Conservation (phyloP, 2,329 filamentous ascomycete species). For the Cercospora sp. region DNA sequence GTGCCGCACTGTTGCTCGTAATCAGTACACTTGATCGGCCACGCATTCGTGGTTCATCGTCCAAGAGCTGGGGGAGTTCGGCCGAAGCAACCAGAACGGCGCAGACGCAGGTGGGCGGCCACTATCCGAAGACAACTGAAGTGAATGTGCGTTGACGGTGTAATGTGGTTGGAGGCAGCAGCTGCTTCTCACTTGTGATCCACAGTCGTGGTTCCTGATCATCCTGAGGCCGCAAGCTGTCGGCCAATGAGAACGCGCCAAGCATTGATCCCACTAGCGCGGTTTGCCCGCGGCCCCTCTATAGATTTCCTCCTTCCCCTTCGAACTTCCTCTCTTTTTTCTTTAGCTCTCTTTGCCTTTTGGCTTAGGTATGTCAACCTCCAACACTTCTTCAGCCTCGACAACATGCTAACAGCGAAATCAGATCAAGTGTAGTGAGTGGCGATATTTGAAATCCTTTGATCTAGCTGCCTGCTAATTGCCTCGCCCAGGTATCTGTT, state of each 20-base stretch:
- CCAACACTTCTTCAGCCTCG: not conserved
- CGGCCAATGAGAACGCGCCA: not conserved
- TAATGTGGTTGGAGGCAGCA: not conserved
- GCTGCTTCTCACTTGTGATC: not conserved
- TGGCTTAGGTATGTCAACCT: constrained; percentile 12
- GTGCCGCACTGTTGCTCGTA: no score
- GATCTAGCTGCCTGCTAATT: not conserved
- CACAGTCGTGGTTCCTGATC: no score
- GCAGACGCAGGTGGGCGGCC: not conserved
- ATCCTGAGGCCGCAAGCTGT: not conserved
- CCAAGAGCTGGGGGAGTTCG: no score
- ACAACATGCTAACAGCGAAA: not conserved
- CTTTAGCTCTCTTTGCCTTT: constrained; percentile 21
- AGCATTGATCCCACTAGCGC: not conserved
- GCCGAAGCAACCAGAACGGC: no score
- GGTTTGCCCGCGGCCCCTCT: not conserved
- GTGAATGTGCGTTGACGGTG: not conserved
- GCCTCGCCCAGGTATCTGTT: not conserved
- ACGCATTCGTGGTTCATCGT: no score
- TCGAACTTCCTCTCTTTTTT: not conserved
- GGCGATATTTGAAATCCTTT: no score
- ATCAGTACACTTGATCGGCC: no score
- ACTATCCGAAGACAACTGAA: not conserved
- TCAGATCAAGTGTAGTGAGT: constrained; percentile 2
- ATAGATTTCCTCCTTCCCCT: not conserved